These are phyloP conservation scores for Brasilioporus rufonigricans DNA, from an alignment of 768 basidiomycete species.

Conservation along the genomic window DNA sequence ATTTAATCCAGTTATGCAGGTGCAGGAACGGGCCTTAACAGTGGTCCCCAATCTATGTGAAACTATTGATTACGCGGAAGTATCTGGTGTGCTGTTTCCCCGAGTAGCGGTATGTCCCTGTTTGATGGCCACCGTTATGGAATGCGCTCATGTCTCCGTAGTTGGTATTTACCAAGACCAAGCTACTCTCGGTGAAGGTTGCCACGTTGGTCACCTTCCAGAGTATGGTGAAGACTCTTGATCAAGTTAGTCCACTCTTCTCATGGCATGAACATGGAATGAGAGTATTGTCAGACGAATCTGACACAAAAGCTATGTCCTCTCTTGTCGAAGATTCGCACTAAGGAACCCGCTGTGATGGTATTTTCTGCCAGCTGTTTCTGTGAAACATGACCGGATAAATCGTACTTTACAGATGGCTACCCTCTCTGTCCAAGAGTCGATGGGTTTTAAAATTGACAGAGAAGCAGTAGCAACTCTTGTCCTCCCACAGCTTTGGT, in stretches of 20 bases:
- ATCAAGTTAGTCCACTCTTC: slow-evolving; percentile 54
- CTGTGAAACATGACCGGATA: neutral
- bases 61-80: slow-evolving; percentile 91
- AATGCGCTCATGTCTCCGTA: slow-evolving; percentile 33
- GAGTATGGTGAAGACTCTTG: slow-evolving; percentile 84
- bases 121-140: slow-evolving; percentile 7
- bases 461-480: slow-evolving; percentile 88
- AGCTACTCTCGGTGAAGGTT: slow-evolving; percentile 88
- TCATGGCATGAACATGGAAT: neutral
- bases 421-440: slow-evolving; percentile 86
- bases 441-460: slow-evolving; percentile 94
- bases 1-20: slow-evolving; percentile 40
- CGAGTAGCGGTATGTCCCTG: slow-evolving; percentile 75
- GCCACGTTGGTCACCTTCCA: slow-evolving; percentile 81
- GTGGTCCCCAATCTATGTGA: slow-evolving; percentile 87
- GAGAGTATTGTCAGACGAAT: slow-evolving; percentile 53
- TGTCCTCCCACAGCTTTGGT: slow-evolving; percentile 90
- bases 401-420: slow-evolving; percentile 58
- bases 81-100: slow-evolving; percentile 86
- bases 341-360: slow-evolving; percentile 95
- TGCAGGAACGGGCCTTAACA: slow-evolving; percentile 88
- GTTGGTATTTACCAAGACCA: slow-evolving; percentile 92
- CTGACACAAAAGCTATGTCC: slow-evolving; percentile 96
- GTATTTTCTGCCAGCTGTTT: slow-evolving; percentile 36
- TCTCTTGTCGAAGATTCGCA: slow-evolving; percentile 89